phyloP scores from a whole-genome alignment of 805 yeast genomes.

The Suhomyces prunicola region DNA sequence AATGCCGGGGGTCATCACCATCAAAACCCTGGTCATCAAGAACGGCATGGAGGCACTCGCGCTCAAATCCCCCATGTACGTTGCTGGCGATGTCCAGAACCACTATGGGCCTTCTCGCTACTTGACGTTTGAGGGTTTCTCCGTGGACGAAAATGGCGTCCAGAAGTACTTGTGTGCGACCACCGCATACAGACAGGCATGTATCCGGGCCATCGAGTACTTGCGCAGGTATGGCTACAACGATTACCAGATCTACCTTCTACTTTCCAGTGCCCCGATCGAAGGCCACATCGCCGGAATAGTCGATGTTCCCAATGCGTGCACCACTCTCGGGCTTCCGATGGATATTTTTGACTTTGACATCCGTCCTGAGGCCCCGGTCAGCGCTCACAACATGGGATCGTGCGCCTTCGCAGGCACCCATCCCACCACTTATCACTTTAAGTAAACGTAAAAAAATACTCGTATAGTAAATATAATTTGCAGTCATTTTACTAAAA shows the following conservation, averaged over 20 bases:
- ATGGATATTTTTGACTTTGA: conserved; percentile 53
- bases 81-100: conserved; percentile 49
- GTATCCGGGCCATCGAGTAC: conserved; percentile 48
- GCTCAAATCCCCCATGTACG: conserved; percentile 45
- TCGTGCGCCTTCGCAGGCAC: conserved; percentile 36
- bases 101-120: conserved; percentile 49
- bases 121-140: conserved; percentile 51
- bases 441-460: conserved; percentile 2
- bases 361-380: conserved; percentile 36
- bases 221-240: conserved; percentile 48
- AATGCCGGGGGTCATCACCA: conserved; percentile 47
- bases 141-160: conserved; percentile 47
- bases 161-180: conserved; percentile 47
- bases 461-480: too few species aligned
- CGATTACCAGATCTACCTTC: conserved; percentile 43
- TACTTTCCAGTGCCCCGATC: background rate
- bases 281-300: conserved; percentile 49
- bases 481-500: too few species aligned
- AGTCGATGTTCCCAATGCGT: conserved; percentile 52
- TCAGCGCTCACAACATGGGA: conserved; percentile 27
- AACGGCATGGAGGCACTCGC: conserved; percentile 39
- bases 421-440: conserved; percentile 13
- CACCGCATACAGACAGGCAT: conserved; percentile 50
- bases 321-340: conserved; percentile 50
- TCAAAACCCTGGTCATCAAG: conserved; percentile 40